These are phyloP conservation scores for Boletus huronensis DNA, from an alignment of 768 basidiomycete genomes.

Conservation along the genomic window DNA sequence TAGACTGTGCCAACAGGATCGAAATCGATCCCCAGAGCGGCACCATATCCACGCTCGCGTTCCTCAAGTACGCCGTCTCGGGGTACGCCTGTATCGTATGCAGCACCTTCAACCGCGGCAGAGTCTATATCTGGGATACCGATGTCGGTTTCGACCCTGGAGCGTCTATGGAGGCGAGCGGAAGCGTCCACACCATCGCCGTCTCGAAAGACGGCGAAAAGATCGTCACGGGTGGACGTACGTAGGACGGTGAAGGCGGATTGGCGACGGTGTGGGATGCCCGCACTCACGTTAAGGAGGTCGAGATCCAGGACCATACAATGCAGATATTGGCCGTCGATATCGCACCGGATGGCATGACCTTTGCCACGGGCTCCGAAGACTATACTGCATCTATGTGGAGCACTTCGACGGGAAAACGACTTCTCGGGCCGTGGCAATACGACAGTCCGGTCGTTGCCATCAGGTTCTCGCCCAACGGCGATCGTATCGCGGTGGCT, in stretches of 20 bases:
- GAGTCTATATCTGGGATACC: not conserved
- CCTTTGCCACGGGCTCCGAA: not conserved
- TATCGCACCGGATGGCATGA: not conserved
- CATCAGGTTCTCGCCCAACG: not conserved
- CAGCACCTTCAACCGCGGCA: not conserved
- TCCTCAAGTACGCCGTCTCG: not conserved
- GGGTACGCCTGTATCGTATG: not conserved
- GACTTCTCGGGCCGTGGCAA: not conserved
- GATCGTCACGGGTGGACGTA: not conserved
- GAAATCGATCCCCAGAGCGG: not conserved
- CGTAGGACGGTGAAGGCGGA: accelerated
- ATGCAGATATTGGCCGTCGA: not conserved
- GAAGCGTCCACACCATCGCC: not conserved
- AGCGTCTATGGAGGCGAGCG: not conserved
- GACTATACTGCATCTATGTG: not conserved
- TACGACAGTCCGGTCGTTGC: not conserved
- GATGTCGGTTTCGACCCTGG: not conserved
- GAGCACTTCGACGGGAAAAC: not conserved
- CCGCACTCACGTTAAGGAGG: not conserved
- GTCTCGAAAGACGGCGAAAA: not conserved
- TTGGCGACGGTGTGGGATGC: not conserved
- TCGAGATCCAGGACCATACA: not conserved
- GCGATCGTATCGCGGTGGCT: not conserved
- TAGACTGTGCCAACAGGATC: not conserved
- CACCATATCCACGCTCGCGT: not conserved